Percentiles rank a stretch among this genome's conserved stretches.
Evolutionary conservation across 192 early-diverging fungal species (phyloP).

Genomic region (Linderina pennispora): DNA sequence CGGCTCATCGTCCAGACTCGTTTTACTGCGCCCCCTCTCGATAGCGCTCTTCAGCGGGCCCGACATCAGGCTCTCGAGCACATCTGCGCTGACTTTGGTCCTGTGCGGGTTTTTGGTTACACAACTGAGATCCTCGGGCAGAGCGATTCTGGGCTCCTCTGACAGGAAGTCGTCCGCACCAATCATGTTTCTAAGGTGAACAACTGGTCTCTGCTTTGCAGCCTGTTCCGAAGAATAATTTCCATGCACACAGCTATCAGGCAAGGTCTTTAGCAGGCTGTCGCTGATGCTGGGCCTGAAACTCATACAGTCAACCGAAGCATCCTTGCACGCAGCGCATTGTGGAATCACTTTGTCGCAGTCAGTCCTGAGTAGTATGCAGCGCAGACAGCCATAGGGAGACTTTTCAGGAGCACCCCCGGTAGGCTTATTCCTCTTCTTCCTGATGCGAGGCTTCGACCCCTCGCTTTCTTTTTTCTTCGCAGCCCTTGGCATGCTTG

Average conservation of each 20-base stretch:
- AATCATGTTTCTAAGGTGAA: no score
- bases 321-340: conserved; percentile 11
- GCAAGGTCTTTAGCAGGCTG: conserved; percentile 8
- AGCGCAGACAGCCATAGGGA: conserved; percentile 19
- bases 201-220: no score
- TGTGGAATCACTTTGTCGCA: conserved; percentile 4
- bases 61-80: background rate
- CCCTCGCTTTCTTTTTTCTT: no score
- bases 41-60: conserved; percentile 5
- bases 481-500: no score
- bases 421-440: no score
- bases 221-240: no score
- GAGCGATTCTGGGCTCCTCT: background rate
- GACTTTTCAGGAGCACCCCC: no score
- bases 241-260: no score
- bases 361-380: conserved; percentile 9
- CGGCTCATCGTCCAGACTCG: background rate
- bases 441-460: no score
- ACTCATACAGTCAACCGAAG: conserved; percentile 9
- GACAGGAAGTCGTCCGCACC: conserved; percentile 36
- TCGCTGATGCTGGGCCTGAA: conserved; percentile 7
- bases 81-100: background rate
- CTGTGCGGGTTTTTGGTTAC: conserved; percentile 14
- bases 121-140: conserved; percentile 8
- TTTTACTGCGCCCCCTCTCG: conserved; percentile 1